Base-by-base conservation (phyloP, 305 asterid genomes). In the Fraxinus sp. region DNA sequence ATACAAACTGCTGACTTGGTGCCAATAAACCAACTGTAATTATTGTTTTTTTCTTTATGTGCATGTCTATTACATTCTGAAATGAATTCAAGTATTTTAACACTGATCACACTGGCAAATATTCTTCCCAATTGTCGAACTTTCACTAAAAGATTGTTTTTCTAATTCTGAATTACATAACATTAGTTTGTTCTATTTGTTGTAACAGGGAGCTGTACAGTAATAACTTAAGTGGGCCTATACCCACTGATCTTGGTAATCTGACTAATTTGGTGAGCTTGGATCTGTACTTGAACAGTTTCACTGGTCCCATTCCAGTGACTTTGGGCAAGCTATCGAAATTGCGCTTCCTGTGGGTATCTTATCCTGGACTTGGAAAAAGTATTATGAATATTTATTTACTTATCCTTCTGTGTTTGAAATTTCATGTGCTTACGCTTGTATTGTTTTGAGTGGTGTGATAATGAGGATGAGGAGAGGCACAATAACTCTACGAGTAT, bases 271-370 rank as follows among this genome's bases (percentile, higher is more conserved):
- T 78, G 74, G 81, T 78, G 72, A 78, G 81, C 81, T 78, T 78
- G 46, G 81, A 78, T 78, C 81, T 78, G 43, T 78, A 78, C 81
- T 18, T 78, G 74, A 91, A 91, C 89, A 90, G 89, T 75, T 79
- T 91, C 88, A 85, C 85, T 0, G 94, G 93, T 11, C 78, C 89
- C 73, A 90, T 91, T 78, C 93, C 93, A 33, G 74, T 2, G 18
- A 59, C 81, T 4, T 78, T 78, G 81, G 81, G 81, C 74, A 78
- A 33, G 81, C 81, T 78, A n/a, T 20, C 75, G 2, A 78, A 78
- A 37, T 35, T 78, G 30, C 81, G 81, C 33, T 78, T 78, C 81
- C 81, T 78, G 81, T 78, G 68, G 64, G 81, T 43, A 52, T 59
- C 32, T 68, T 37, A 3, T 77, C 66, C 80, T 43, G 55, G 66